Evolutionary conservation across 768 basidiomycete species (phyloP).

Genomic region (Baorangia bicolor): DNA sequence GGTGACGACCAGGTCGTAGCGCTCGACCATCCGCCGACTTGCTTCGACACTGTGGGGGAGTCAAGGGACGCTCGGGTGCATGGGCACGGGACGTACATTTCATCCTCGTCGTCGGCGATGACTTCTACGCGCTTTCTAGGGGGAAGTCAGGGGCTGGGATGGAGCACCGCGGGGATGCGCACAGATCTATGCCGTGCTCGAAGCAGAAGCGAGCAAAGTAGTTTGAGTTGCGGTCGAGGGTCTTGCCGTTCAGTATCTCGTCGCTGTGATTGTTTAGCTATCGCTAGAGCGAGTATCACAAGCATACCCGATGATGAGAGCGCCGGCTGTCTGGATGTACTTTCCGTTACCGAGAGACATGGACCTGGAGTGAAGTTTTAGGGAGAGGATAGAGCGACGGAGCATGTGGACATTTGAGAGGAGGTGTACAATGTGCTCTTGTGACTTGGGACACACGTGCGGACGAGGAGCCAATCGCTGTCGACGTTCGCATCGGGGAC

Average conservation of each 20-base stretch:
- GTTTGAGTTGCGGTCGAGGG: conserved; percentile 78
- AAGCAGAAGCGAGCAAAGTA: conserved; percentile 89
- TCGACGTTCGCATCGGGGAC: background rate
- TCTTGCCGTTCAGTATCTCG: conserved; percentile 92
- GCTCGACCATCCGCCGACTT: conserved; percentile 71
- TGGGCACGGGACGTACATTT: conserved; percentile 52
- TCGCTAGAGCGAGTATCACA: accelerated
- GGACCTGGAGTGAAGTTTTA: no score
- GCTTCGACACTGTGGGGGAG: conserved; percentile 66
- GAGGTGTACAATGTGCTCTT: conserved; percentile 4
- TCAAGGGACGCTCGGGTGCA: background rate
- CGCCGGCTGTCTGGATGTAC: conserved; percentile 69
- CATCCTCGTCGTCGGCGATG: conserved; percentile 84
- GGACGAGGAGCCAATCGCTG: conserved; percentile 17
- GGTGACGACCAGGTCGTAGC: conserved; percentile 89
- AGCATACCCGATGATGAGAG: conserved; percentile 70
- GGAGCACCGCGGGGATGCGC: conserved; percentile 14
- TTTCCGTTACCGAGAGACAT: background rate
- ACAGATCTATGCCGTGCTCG: conserved; percentile 82
- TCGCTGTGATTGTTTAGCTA: conserved; percentile 47
- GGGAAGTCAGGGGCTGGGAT: background rate
- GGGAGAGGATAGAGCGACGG: conserved; percentile 4
- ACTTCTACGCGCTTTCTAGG: conserved; percentile 85
- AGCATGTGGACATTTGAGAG: no score
- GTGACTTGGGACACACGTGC: conserved; percentile 23